Percentiles rank a stretch among this genome's conserved stretches.
Evolutionary conservation across 2,329 filamentous ascomycete species (phyloP).

Genomic region (Venturia effusa): DNA sequence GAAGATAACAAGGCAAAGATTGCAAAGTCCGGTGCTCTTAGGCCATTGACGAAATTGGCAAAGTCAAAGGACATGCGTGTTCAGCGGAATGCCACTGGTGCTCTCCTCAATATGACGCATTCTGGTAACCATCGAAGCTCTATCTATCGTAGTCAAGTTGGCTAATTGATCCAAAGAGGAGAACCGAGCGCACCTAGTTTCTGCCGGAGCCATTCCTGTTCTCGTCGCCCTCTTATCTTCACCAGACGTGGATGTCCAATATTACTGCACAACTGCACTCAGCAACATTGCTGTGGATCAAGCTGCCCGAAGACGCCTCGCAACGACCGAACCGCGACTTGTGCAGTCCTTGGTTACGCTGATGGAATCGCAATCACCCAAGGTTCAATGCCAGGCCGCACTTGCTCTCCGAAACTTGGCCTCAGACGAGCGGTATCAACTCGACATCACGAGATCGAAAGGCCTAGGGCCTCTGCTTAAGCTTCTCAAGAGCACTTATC

Average conservation of each 20-base stretch:
- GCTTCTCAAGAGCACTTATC: constrained; percentile 86
- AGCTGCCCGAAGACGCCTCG: constrained; percentile 80
- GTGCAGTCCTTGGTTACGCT: constrained; percentile 90
- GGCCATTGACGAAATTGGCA: constrained; percentile 79
- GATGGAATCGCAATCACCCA: constrained; percentile 95
- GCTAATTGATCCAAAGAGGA: constrained; percentile 53
- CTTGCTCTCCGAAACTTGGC: constrained; percentile 88
- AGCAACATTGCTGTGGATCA: constrained; percentile 97
- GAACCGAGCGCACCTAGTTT: constrained; percentile 93
- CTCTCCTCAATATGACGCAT: constrained; percentile 97
- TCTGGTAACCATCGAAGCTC: constrained; percentile 54
- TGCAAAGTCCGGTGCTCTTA: constrained; percentile 83
- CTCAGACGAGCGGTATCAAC: constrained; percentile 96
- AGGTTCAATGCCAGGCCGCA: constrained; percentile 95
- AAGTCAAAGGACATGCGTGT: constrained; percentile 99
- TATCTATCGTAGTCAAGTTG: constrained; percentile 6
- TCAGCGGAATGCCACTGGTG: constrained; percentile 92
- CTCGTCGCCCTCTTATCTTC: constrained; percentile 91
- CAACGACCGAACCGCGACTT: constrained; percentile 79
- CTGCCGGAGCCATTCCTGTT: constrained; percentile 94
- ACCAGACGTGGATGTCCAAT: constrained; percentile 91
- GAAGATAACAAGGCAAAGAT: constrained; percentile 99
- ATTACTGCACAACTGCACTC: constrained; percentile 96
- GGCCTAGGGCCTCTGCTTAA: constrained; percentile 78
- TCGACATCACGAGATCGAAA: constrained; percentile 87